Base-by-base conservation (phyloP, 75 land plant genomes). In the Chamaecyparis obtusa region DNA sequence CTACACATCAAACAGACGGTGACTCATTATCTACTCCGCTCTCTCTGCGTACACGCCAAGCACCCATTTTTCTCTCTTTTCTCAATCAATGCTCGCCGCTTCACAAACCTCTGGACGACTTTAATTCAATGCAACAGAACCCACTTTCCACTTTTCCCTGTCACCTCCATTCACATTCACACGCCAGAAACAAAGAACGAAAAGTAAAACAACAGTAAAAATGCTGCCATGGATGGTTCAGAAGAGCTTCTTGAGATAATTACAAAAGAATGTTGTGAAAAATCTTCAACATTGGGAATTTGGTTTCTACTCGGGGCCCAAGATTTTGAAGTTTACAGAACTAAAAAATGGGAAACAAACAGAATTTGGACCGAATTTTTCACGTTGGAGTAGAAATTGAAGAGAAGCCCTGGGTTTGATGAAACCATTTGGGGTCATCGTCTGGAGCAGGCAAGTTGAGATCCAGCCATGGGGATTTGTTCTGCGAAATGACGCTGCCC, bases 391-490 rank as follows among this genome's bases (percentile, higher is more conserved):
- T 64, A 64, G n/a, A 64, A 64, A 64, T 64, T 64, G 69, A 64
- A 24, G n/a, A 78, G 3, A 78, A 21, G 9, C 81, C 81, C 27
- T 78, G 81, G 21, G 39, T 78, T 78, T 78, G 46, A 39, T 27
- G 44, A 41, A 78, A 41, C 81, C 81, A 78, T 7, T 78, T 78
- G 46, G 46, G 32, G 0, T 81, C 83, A 1, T 81, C 83, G 32
- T 44, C 46, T 11, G 83, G 83, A 81, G 83, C 83, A 81, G 83
- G 83, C 83, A 81, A 81, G 54, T 81, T 81, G 54, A 81, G 83
- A 81, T 81, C 83, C 51, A 81, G 33, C 83, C 83, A 81, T 81
- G 83, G 83, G 1, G 83, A 46, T 49, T 81, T 39, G 41, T 39
- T 27, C 48, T 81, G 83, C 49, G 30, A 44, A 44, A 44, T 74